Evolutionary conservation across 2,329 filamentous ascomycete species (phyloP), one percentile per base, ranked within the genome.

Genomic region (Trichoderma atrobrunneum): DNA sequence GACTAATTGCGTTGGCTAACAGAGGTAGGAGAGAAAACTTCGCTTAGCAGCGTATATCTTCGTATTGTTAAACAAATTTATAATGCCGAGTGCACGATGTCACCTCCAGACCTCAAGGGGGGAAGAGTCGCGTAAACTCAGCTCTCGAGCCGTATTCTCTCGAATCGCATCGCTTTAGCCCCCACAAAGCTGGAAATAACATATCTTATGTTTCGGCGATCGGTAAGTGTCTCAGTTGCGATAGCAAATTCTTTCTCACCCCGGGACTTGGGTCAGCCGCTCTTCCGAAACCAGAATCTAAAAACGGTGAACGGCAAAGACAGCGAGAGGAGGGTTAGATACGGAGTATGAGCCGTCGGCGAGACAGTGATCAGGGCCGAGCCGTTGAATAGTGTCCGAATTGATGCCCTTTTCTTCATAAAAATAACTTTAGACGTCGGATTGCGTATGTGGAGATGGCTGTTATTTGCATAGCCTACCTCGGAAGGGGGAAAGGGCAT

Each of bases 11-110:
- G 43, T 21, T 51, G n/a, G 43, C 5, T 12, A 5, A 12, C n/a
- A 21, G 10, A 51, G n/a, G 10, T 3, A 12, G 4, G 30, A 67
- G 32, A 67, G n/a, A 5, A 5, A 28, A n/a, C n/a, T 24, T 39
- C 32, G 64, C 48, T 57, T 28, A 28, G 48, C 7, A 28, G 30
- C 32, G 16, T 14, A 57, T 11, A 7, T 24, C 14, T 67, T 57
- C 64, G 64, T 54, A 39, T 36, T 30, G 30, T 67, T n/a, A 67
- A 36, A 67, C 64, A 54, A 67, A 57, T 67, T 57, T 57, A 21
- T 56, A 24, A 69, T 34, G 10, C 34, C 12, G 56, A 34, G n/a
- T 16, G 28, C 64, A n/a, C 64, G 48, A 67, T 57, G 48, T 57
- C 48, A 61, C 18, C 28, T 51, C 26, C 11, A 18, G 8, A 12